A percentile compares a stretch with the other conserved stretches of the same genome.
These are phyloP conservation scores for Axilococcus clingmanii DNA, from an alignment of 139 green algal genomes.

Conservation along the genomic window DNA sequence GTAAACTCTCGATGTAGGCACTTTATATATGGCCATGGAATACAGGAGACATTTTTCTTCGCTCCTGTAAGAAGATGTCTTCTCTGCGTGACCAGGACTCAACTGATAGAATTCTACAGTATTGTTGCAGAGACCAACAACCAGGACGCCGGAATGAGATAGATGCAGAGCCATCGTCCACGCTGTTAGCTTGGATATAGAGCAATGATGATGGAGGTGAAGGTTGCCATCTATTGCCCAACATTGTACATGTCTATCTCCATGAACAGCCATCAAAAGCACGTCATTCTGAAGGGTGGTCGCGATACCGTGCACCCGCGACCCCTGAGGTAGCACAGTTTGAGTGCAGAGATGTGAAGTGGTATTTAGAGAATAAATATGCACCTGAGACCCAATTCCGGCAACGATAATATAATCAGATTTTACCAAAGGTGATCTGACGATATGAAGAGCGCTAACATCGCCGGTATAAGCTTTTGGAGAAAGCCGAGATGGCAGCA, in stretches of 20 bases:
- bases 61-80: no score
- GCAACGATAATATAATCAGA: no score
- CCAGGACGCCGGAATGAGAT: background rate
- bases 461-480: no score
- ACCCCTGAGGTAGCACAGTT: conserved; percentile 5
- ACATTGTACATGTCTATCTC: conserved; percentile 10
- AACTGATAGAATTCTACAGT: conserved; percentile 13
- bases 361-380: conserved; percentile 8
- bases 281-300: background rate
- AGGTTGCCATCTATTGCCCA: background rate
- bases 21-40: conserved; percentile 35
- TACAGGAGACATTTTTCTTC: conserved; percentile 27
- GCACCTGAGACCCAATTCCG: conserved; percentile 28
- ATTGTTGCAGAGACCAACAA: conserved; percentile 35
- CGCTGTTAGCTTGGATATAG: background rate
- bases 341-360: background rate
- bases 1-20: no score
- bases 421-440: no score
- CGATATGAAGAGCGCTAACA: no score
- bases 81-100: background rate
- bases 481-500: no score
- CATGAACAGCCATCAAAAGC: conserved; percentile 18
- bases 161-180: conserved; percentile 7
- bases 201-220: no score
- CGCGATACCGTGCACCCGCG: conserved; percentile 14